A percentile compares a stretch with the other conserved stretches of the same genome.
phyloP scores from a whole-genome alignment of 2,329 filamentous ascomycete genomes.

The Grosmannia huntii region DNA sequence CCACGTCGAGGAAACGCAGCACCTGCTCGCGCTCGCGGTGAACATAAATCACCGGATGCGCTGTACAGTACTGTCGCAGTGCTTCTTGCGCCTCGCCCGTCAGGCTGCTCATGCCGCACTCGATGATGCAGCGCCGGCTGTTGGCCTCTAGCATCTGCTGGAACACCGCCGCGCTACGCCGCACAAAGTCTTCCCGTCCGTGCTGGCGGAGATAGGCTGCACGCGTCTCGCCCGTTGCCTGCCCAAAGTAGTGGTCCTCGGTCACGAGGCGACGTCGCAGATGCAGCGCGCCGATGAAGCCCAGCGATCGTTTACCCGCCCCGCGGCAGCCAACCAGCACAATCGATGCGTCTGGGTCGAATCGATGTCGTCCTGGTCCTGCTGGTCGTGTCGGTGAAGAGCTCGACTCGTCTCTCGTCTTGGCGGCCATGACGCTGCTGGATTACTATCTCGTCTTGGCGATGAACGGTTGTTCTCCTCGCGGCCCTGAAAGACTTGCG shows the following conservation, averaged over 20 bases:
- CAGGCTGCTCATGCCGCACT: slow-evolving; percentile 53
- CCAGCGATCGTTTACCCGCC: slow-evolving; percentile 59
- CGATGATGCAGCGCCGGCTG: slow-evolving; percentile 50
- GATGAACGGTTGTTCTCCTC: neutral
- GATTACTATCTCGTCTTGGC: neutral
- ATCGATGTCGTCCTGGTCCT: slow-evolving; percentile 23
- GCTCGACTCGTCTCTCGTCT: neutral
- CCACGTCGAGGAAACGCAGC: slow-evolving; percentile 39
- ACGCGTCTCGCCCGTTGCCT: slow-evolving; percentile 47
- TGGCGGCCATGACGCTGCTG: neutral
- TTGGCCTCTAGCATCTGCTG: slow-evolving; percentile 47
- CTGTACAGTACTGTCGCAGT: slow-evolving; percentile 45
- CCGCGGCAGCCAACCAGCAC: slow-evolving; percentile 60
- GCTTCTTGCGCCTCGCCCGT: slow-evolving; percentile 45
- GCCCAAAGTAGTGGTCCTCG: slow-evolving; percentile 53
- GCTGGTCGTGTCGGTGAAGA: neutral
- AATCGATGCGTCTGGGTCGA: slow-evolving; percentile 50
- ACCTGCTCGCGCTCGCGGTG: slow-evolving; percentile 53
- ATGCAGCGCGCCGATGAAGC: slow-evolving; percentile 58
- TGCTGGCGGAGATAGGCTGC: slow-evolving; percentile 47
- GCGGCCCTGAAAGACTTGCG: neutral
- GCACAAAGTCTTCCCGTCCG: slow-evolving; percentile 48
- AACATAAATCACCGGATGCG: slow-evolving; percentile 58
- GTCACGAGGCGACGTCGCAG: slow-evolving; percentile 55
- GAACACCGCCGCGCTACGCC: slow-evolving; percentile 48